Base-by-base conservation (phyloP, 108 stramenopile species). In the Nitzschia sp. region DNA sequence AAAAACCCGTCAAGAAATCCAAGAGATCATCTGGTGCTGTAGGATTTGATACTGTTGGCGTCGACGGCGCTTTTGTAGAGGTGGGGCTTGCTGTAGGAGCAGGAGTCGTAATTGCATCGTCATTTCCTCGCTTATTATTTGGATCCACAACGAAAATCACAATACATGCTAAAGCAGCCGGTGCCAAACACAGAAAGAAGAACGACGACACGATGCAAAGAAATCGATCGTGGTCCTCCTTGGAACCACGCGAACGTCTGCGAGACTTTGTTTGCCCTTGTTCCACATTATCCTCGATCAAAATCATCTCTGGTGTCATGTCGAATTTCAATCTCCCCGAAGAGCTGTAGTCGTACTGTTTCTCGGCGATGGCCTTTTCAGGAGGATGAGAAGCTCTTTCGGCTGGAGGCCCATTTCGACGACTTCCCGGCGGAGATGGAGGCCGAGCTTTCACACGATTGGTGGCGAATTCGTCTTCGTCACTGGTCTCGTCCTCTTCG, bases 291-390 rank as follows among this genome's bases (percentile, higher is more conserved):
- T 46, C 11, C 15, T 62, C 61, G 38, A 45, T 45, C 0, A 62
- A 8, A 0, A 62, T 62, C 5, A 24, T 62, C 23, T 62, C 23
- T 6, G 61, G 61, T 1, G 61, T 45, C 38, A 45, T 24, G 42
- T 62, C 61, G 25, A 62, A 62, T 24, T 62, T 62, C 1, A 62
- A 34, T 3, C 61, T 1, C 21, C 61, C 61, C n/a, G 58, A 59
- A 11, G 58, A 32, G 29, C 58, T 59, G 42, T 62, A 62, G 61
- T 62, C 61, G 25, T 62, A 62, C 6, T 23, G 13, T 6, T 25
- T 46, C 15, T 42, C 38, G 11, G 17, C 17, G 13, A 23, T 19
- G 4, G 17, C 49, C 5, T 51, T 19, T 17, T 51, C 49, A 19
- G 13, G 17, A 9, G 49, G 49, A n/a, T 9, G 18, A 51, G 19